These are phyloP conservation scores for Pichia membranifaciens DNA, from an alignment of 805 yeast species.

Conservation along the genomic window DNA sequence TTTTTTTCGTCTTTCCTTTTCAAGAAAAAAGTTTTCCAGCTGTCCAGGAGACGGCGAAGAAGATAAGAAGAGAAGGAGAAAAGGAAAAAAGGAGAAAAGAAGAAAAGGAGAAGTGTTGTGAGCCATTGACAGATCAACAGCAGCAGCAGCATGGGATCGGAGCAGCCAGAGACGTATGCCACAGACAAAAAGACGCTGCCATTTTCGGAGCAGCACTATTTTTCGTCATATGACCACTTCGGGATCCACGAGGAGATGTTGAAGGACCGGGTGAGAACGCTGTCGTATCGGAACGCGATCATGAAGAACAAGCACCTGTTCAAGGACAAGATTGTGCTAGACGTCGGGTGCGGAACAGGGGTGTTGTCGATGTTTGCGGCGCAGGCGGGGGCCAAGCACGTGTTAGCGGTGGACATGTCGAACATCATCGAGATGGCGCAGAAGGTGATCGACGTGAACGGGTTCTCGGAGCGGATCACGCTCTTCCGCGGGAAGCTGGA, in stretches of 20 bases:
- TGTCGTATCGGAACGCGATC: conserved; percentile 88
- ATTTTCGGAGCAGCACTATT: conserved; percentile 85
- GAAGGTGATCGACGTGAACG: conserved; percentile 78
- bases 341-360: conserved; percentile 99
- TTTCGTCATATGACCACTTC: conserved; percentile 91
- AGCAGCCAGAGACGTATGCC: conserved; percentile 39
- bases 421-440: conserved; percentile 95
- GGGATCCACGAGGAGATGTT: conserved; percentile 99
- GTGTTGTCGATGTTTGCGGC: conserved; percentile 97
- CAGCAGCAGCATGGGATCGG: neutral
- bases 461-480: conserved; percentile 80
- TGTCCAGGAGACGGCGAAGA: too few relatives aligned
- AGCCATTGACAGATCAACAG: too few relatives aligned
- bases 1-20: neutral
- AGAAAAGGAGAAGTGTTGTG: too few relatives aligned
- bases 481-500: conserved; percentile 89
- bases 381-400: conserved; percentile 97
- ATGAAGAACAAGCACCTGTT: conserved; percentile 82
- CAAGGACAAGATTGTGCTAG: conserved; percentile 89
- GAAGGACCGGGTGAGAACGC: conserved; percentile 88
- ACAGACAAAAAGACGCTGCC: conserved; percentile 62
- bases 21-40: neutral
- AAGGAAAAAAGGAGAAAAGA: too few relatives aligned
- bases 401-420: conserved; percentile 95
- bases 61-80: too few relatives aligned